Conservation (phyloP, 2,329 filamentous ascomycete species). For the Colletotrichum sp. region DNA sequence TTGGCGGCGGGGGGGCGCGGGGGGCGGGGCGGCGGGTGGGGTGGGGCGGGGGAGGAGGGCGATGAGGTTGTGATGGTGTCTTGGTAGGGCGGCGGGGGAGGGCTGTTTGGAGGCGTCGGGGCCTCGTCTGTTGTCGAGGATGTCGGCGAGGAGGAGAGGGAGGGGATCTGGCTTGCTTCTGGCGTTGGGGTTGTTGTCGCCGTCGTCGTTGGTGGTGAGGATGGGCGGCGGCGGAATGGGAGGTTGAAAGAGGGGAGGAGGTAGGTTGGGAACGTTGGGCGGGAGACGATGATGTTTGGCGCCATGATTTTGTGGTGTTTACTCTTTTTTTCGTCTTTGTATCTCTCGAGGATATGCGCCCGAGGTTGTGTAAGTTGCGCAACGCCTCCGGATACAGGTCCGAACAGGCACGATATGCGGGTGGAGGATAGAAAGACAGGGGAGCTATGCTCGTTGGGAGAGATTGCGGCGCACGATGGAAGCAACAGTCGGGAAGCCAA, state of each 20-base stretch:
- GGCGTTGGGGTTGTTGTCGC: constrained; percentile 14
- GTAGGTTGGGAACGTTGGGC: constrained; percentile 54
- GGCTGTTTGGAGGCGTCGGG: constrained; percentile 25
- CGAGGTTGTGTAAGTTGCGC: neutral
- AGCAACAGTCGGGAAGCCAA: neutral
- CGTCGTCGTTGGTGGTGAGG: constrained; percentile 23
- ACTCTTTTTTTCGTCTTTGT: neutral
- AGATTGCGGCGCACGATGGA: neutral
- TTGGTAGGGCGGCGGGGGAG: constrained; percentile 27
- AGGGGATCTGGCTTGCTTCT: constrained; percentile 31
- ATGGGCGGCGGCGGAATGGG: constrained; percentile 48
- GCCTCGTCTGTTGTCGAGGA: constrained; percentile 35
- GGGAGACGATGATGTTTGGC: constrained; percentile 41
- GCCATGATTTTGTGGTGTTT: neutral
- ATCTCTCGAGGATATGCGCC: neutral
- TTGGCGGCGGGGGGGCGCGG: no score
- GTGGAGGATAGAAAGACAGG: neutral
- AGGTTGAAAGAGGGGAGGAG: constrained; percentile 57
- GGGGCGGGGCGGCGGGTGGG: no score
- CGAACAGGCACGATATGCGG: neutral
- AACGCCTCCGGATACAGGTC: neutral
- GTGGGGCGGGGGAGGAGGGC: no score
- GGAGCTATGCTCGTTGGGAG: neutral
- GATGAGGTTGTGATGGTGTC: neutral
- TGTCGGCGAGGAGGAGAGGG: constrained; percentile 39